Base-by-base conservation (phyloP, 352 stramenopile species). In the Pythium brachiatum region DNA sequence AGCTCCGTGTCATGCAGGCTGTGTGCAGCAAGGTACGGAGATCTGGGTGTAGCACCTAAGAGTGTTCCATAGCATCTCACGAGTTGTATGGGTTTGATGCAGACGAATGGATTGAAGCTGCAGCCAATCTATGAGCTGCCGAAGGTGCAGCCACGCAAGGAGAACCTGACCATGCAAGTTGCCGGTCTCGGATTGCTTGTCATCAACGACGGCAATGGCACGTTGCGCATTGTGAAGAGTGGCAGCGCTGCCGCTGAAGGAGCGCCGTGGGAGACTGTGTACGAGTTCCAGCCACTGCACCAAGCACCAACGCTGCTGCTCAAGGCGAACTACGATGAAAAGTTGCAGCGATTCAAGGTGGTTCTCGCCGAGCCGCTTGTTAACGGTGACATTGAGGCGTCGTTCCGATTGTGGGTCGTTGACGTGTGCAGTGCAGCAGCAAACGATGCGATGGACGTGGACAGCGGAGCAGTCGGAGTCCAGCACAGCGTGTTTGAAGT, bases 1-100 rank as follows among this genome's bases (percentile, higher is more conserved):
- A 78, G 32, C 88, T 78, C 59, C 74, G 85, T 27, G 53, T 94
- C 23, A 65, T 92, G 68, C 83, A 92, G 63, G 68, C 89, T n/a
- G 44, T 60, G 26, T 48, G 53, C 44, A 58, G 31, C 51, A 68
- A 78, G 57, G 63, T 78, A 36, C n/a, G 26, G 3, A 16, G 16
- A 32, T 36, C 20, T n/a, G n/a, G n/a, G n/a, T n/a, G n/a, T n/a
- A n/a, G n/a, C n/a, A n/a, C n/a, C n/a, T n/a, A n/a, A n/a, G n/a
- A n/a, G n/a, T n/a, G n/a, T n/a, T n/a, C n/a, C n/a, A n/a, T n/a
- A n/a, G n/a, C n/a, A n/a, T n/a, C 23, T 34, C 23, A 34, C 46
- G 4, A 4, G 46, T 34, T 4, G 26, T 53, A 21, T 48, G 41
- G n/a, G 13, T 38, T 38, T 38, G 11, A 70, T 36, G 41, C 50